phyloP scores from a whole-genome alignment of 352 stramenopile species.

The Globisporangium middletonii region DNA sequence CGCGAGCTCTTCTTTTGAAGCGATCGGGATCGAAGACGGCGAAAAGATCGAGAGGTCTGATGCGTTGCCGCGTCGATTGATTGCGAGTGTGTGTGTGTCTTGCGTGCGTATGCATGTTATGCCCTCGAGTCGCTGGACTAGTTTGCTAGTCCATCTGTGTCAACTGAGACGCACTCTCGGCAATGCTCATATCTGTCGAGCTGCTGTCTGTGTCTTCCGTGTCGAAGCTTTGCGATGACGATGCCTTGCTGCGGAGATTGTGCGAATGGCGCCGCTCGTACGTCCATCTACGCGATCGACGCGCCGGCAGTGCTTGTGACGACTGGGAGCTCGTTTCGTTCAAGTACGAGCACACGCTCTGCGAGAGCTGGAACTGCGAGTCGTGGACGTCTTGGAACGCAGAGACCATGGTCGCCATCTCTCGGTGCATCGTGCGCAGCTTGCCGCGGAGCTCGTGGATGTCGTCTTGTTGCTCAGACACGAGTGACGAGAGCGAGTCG shows the following conservation, averaged over 20 bases:
- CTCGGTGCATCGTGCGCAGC: conserved; percentile 3
- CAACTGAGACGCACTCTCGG: conserved; percentile 5
- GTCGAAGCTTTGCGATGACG: conserved; percentile 2
- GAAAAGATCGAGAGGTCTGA: too few species aligned
- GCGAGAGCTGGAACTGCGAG: conserved; percentile 10
- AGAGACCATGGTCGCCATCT: conserved; percentile 4
- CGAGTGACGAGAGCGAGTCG: conserved; percentile 32
- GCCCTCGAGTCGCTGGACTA: conserved; percentile 1
- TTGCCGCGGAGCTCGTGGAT: conserved; percentile 10
- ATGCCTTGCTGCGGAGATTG: not conserved
- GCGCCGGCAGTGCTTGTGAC: not conserved
- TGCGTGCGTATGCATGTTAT: not conserved
- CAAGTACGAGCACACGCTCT: conserved; percentile 12
- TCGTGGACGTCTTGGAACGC: conserved; percentile 15
- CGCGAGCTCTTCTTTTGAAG: conserved; percentile 66
- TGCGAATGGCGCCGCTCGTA: not conserved
- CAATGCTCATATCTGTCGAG: conserved; percentile 14
- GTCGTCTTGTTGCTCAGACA: conserved; percentile 41
- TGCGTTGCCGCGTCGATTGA: not conserved
- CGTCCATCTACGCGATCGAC: not conserved
- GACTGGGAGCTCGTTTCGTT: conserved; percentile 3
- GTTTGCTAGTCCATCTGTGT: conserved; percentile 4
- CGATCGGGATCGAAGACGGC: too few species aligned
- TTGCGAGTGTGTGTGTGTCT: not conserved
- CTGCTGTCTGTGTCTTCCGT: conserved; percentile 14